Evolutionary conservation across 805 yeast species (phyloP).

Genomic region (Candida glaebosa): DNA sequence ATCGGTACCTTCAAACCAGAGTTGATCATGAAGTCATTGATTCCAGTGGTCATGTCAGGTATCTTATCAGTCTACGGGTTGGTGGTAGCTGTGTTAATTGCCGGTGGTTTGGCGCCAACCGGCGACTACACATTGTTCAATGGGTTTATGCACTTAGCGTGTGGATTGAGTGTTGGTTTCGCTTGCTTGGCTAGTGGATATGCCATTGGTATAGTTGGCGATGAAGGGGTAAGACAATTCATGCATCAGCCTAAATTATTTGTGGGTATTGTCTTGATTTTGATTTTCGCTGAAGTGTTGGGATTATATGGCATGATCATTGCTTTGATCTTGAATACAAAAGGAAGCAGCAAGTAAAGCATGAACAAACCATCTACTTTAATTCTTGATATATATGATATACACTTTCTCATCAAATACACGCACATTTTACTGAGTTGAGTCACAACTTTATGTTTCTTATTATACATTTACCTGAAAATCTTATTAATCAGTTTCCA

Average conservation of each 20-base stretch:
- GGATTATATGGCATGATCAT: conserved; percentile 93
- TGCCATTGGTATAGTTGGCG: conserved; percentile 93
- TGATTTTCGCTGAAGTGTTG: conserved; percentile 88
- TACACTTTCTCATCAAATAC: no score
- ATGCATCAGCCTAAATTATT: conserved; percentile 87
- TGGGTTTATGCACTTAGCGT: conserved; percentile 97
- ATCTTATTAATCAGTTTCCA: conserved; percentile 30
- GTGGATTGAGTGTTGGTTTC: conserved; percentile 95
- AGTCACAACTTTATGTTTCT: neutral
- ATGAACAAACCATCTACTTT: no score
- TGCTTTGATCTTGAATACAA: conserved; percentile 87
- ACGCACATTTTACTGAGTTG: no score
- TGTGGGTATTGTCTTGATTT: conserved; percentile 85
- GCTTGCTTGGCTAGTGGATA: conserved; percentile 96
- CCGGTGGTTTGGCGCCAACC: conserved; percentile 80
- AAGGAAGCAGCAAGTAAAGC: conserved; percentile 54
- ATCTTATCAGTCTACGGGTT: conserved; percentile 94
- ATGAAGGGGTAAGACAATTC: conserved; percentile 83
- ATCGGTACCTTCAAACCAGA: conserved; percentile 98
- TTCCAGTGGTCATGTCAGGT: conserved; percentile 98
- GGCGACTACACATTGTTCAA: conserved; percentile 81
- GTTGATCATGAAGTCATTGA: conserved; percentile 88
- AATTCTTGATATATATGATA: no score
- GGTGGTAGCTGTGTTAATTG: conserved; percentile 93
- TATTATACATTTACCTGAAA: neutral